Base-by-base conservation (phyloP, 345 rosid species). In the Rhizophora apiculata region DNA sequence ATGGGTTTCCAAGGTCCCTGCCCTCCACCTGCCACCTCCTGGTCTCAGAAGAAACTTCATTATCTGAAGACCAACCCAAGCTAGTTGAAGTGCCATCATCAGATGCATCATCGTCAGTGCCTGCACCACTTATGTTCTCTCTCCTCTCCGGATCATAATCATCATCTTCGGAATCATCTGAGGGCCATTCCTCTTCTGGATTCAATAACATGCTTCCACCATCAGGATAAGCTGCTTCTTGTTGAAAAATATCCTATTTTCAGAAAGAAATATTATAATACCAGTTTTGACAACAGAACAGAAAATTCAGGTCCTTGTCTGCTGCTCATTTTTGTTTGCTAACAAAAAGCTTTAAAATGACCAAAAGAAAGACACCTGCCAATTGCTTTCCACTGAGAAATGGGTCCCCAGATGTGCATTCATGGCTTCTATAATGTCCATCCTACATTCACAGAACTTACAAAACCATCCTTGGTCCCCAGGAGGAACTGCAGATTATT, bases 381-480 rank as follows among this genome's bases (percentile, higher is more conserved):
- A 92, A 69, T 81, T 76, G 86, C 90, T 73, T 74, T 83, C 79
- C 65, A 80, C 80, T 65, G 94, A 77, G 78, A 83, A 88, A 63
- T 72, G 82, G 68, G 98, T 88, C 62, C 97, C 99, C 19, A 90
- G 83, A 77, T 92, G 99, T 8, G 94, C 99, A 90, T 92, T 95
- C 87, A 89, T 89, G 30, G 90, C 74, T 63, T 90, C 99, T 57
- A 95, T 81, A 69, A 95, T 90, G 74, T 88, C 98, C 80, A 92
- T 92, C 82, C 94, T 88, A 72, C 93, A 86, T 49, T 86, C 96
- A 82, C 99, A 95, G 65, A 84, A 80, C 75, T 86, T 86, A 85
- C 99, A 95, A 78, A 87, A 92, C 97, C 99, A 95, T 77, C 99
- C 94, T 72, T 90, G 97, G 69, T 90, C 99, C 78, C 93, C 94